Conservation (phyloP, 208 protist genomes). For the Acanthamoeba sp. region DNA sequence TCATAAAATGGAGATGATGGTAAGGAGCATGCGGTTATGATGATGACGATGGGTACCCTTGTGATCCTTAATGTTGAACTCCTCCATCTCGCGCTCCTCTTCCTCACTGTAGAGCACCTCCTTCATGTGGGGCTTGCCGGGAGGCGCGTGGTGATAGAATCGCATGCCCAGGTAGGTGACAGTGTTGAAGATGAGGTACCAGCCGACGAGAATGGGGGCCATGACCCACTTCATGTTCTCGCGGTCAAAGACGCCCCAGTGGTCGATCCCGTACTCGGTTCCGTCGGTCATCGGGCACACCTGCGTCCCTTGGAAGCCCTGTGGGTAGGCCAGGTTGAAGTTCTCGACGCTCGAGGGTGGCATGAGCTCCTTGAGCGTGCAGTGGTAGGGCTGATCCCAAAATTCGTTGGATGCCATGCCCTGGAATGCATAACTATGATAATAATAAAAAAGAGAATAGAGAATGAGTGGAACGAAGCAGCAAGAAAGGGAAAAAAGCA, state of each 20-base stretch:
- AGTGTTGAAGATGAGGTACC: slow-evolving; percentile 9
- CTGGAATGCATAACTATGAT: background rate
- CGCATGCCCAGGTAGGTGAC: slow-evolving; percentile 33
- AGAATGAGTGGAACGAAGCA: too few species aligned
- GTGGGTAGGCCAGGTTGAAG: background rate
- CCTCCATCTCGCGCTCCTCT: slow-evolving; percentile 49
- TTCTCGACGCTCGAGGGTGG: background rate
- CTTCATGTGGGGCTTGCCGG: slow-evolving; percentile 47
- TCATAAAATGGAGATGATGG: too few species aligned
- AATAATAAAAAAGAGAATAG: too few species aligned
- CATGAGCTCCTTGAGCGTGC: background rate
- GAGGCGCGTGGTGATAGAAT: slow-evolving; percentile 13
- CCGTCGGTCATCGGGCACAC: slow-evolving; percentile 55
- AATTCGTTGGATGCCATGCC: slow-evolving; percentile 31
- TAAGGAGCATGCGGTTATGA: too few species aligned
- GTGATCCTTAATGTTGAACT: slow-evolving; percentile 70
- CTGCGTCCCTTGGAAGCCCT: slow-evolving; percentile 11
- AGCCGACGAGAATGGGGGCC: background rate
- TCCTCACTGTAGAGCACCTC: background rate
- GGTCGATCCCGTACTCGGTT: background rate
- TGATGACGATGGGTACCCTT: background rate
- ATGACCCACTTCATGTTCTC: slow-evolving; percentile 56
- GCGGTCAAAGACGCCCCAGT: slow-evolving; percentile 22
- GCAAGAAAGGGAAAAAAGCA: background rate
- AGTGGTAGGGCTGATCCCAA: background rate